Evolutionary conservation across 1,284 basidiomycete species (phyloP), one percentile per base, ranked within the genome.

Genomic region (Xanthoconium separans): DNA sequence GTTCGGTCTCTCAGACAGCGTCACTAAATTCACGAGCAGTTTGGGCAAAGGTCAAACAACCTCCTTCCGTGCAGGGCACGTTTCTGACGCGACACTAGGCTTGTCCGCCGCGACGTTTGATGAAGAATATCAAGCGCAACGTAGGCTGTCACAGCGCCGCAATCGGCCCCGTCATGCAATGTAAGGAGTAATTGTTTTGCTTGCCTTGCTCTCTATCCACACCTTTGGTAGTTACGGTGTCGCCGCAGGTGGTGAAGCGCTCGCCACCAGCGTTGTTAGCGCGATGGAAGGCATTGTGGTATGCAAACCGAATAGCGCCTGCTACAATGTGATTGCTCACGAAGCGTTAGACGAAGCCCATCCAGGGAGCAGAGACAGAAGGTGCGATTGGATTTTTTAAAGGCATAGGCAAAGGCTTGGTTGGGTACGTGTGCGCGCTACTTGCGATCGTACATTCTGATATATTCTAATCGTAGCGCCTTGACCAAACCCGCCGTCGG

Each of bases 401-500:
- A 72, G 97, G 97, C 13, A 85, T 99, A 30, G 97, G 97, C 15
- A 98, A 97, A 71, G 96, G 96, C 11, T 77, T 98, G 50, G 93
- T 98, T 53, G 96, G 96, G 88, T 93, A 68, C 54, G 84, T 70
- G 30, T 50, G 37, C 36, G 30, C 43, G 18, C 51, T 48, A 55
- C 33, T 53, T 51, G 47, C 13, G 42, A 50, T 49, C 51, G 37
- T 49, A 42, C 49, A 51, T 11, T 59, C 47, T 61, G 64, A 63
- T 64, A 15, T 16, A 34, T n/a, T 37, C 27, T 6, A 43, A 54
- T 51, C 57, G 43, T 61, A 93, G 92, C 27, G 91, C 83, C 39
- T 86, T 99, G 49, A 98, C 97, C 6, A 99, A 99, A 73, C 97
- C 97, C 6, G 94, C 91, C 1, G 93, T 99, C 12, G 97, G 97